Percentiles rank a stretch among this genome's conserved stretches.
Conservation (phyloP, 1,139 yeast genomes). For the Zygosaccharomyces pseudobailii region DNA sequence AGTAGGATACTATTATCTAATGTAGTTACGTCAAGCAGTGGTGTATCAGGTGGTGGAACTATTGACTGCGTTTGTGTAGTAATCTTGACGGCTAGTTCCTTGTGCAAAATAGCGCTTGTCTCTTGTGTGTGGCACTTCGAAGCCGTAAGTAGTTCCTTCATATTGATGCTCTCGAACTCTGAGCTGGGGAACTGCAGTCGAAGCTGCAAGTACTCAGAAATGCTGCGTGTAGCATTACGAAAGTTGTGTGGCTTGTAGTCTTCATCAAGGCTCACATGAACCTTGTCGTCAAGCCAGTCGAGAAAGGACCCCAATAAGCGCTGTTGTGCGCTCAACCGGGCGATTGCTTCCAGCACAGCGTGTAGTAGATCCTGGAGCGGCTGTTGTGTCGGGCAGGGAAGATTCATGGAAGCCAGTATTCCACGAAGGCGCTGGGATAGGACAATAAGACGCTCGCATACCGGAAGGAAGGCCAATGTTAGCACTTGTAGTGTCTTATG, state of each 20-base stretch:
- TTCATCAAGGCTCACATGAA: constrained; percentile 19
- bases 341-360: constrained; percentile 6
- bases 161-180: not conserved
- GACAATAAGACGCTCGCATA: constrained; percentile 53
- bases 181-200: constrained; percentile 4
- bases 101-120: not conserved
- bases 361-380: constrained; percentile 6
- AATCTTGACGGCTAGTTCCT: not conserved
- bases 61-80: not conserved
- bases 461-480: constrained; percentile 43
- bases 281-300: constrained; percentile 24
- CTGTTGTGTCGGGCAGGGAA: constrained; percentile 1
- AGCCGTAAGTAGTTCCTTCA: not conserved
- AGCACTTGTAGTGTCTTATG: constrained; percentile 22
- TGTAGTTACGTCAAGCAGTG: not conserved
- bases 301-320: constrained; percentile 15
- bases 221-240: not conserved
- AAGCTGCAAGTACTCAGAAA: constrained; percentile 7
- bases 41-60: not conserved
- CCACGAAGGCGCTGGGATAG: constrained; percentile 48
- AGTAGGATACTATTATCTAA: not conserved
- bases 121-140: not conserved
- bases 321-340: constrained; percentile 9
- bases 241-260: constrained; percentile 17
- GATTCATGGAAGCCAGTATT: constrained; percentile 9